Evolutionary conservation across 2,329 filamentous ascomycete genomes (phyloP), one percentile per base, ranked within the genome.

Genomic region (Aspergillus eucalypticola): DNA sequence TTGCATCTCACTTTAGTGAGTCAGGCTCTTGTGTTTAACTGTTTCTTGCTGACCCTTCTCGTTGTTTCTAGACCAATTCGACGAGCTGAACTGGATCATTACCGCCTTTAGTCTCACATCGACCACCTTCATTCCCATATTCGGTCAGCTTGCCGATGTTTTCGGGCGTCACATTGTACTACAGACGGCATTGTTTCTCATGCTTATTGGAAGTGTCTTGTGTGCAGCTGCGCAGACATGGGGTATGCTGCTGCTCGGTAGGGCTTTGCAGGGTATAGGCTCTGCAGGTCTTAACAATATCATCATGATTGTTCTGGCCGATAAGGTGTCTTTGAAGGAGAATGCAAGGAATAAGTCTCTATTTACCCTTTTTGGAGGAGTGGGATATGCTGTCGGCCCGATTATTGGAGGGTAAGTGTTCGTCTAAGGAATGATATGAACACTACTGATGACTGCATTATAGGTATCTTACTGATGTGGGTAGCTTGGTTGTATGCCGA

Each of bases 41-140:
- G 2, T 17, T 44, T 51, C 8, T 29, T 29, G 1, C 62, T 61
- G 23, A 50, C 8, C 6, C 15, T 25, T 13, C 21, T 4, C 10
- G 5, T 17, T 5, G 3, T 19, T 6, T 23, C 11, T 58, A 83
- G 82, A 80, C 61, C 71, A 86, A 67, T 69, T 86, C 4, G 79
- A 83, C 17, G 83, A 88, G 66, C 78, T 88, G 2, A 89, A 88
- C 68, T 90, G 87, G 86, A 88, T 91, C 67, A 84, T 90, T 17
- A 87, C 88, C 0, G 80, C 86, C 6, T 90, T 89, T 73, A 90
- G 87, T 55, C 77, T 91, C 13, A 88, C 86, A 0, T 85, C 85
- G 0, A 87, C 88, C 1, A 83, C 87, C 1, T 90, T 89, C 64
- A 86, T 90, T 8, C 87, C 87, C 3, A 83, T 84, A 55, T 89